These are phyloP conservation scores for Mucor mucedo DNA, from an alignment of 371 early-diverging fungal species.

Conservation along the genomic window DNA sequence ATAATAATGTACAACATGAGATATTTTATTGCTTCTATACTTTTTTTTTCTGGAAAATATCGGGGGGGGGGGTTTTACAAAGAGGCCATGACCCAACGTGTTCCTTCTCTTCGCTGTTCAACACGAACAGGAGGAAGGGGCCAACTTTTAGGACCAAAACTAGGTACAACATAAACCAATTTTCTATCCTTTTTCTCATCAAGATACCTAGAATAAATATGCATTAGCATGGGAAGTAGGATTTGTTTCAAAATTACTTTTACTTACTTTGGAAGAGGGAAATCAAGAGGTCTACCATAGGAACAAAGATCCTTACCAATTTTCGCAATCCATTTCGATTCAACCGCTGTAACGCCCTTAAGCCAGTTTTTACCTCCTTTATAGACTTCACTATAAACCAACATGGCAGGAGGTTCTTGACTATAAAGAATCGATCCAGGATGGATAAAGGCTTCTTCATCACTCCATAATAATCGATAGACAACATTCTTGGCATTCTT, in stretches of 20 bases:
- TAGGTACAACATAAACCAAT: constrained; percentile 72
- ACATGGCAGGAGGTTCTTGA: constrained; percentile 78
- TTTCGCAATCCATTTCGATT: constrained; percentile 79
- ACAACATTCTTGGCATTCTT: constrained; percentile 59
- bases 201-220: constrained; percentile 14
- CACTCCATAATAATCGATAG: constrained; percentile 85
- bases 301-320: constrained; percentile 70
- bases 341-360: constrained; percentile 81
- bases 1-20: too few relatives aligned
- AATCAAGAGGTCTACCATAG: constrained; percentile 69
- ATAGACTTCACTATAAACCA: constrained; percentile 74
- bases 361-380: constrained; percentile 66
- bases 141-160: constrained; percentile 81
- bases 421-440: constrained; percentile 70
- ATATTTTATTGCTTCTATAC: too few relatives aligned
- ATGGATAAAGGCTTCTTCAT: constrained; percentile 79
- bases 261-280: constrained; percentile 67
- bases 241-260: not conserved
- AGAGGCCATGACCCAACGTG: constrained; percentile 60
- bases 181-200: constrained; percentile 66
- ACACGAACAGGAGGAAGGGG: constrained; percentile 75
- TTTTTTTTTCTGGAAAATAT: not conserved
- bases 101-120: constrained; percentile 66
- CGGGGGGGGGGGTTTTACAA: too few relatives aligned
- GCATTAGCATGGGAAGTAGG: not conserved